Conservation (phyloP, 208 protist species). For the Strigomonas culicis region DNA sequence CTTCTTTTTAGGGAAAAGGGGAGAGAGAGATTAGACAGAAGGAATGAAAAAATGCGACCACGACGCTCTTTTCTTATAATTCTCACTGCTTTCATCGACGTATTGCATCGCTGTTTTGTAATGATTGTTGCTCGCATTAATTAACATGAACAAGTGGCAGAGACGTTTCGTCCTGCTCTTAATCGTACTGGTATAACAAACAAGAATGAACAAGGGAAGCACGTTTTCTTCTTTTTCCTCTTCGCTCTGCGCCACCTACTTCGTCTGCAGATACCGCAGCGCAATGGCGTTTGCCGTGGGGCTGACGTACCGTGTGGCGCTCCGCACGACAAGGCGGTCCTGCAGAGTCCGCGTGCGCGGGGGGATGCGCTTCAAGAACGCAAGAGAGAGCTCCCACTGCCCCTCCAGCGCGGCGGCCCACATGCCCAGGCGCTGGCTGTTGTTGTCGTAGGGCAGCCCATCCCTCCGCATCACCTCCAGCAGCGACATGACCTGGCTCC, state of each 20-base stretch:
- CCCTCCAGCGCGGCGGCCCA: slow-evolving; percentile 67
- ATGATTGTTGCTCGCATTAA: background rate
- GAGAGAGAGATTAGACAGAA: background rate
- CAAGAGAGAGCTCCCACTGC: slow-evolving; percentile 64
- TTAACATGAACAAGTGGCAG: background rate
- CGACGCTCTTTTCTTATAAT: background rate
- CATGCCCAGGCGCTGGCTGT: slow-evolving; percentile 62
- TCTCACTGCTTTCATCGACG: too few relatives aligned
- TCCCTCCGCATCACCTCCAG: slow-evolving; percentile 55
- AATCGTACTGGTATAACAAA: too few relatives aligned
- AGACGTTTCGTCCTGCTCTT: background rate
- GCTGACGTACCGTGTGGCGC: slow-evolving; percentile 41
- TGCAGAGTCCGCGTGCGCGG: slow-evolving; percentile 43
- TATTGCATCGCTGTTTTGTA: too few relatives aligned
- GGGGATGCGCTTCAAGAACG: slow-evolving; percentile 47
- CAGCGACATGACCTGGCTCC: slow-evolving; percentile 38
- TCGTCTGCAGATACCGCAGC: slow-evolving; percentile 50
- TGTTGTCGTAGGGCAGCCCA: slow-evolving; percentile 70
- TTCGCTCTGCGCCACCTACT: background rate
- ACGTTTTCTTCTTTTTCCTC: background rate
- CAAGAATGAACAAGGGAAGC: background rate
- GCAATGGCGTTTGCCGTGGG: slow-evolving; percentile 49
- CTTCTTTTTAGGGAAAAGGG: background rate
- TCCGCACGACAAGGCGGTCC: slow-evolving; percentile 66
- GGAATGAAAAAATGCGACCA: background rate